Evolutionary conservation across 2,329 filamentous ascomycete genomes (phyloP), one percentile per base, ranked within the genome.

Genomic region (Claviceps monticola): DNA sequence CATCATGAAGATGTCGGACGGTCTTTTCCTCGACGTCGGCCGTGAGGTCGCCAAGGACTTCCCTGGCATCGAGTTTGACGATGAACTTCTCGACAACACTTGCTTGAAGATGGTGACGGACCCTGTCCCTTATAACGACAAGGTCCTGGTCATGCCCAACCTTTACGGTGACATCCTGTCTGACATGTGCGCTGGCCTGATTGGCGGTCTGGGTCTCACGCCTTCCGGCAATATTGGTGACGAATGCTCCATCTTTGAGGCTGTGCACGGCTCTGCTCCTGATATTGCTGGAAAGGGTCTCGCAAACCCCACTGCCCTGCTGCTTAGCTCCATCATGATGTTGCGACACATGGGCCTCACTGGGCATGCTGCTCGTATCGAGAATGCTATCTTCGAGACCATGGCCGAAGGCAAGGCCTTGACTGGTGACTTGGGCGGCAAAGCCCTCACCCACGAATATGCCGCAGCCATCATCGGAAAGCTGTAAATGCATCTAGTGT

Each of bases 1-100:
- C 67, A 98, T 98, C 76, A 98, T 98, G 93, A 98, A 98, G 83
- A 95, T 96, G 88, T 91, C 86, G 68, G 93, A 98, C 71, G 93
- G 93, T 74, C 87, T 98, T 56, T 98, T 98, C 83, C 80, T 98
- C 61, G 86, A 80, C 71, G 88, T 86, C 56, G 93, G 85, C 61
- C 76, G 83, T 61, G 80, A 93, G 56, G 82, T 98, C 60, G 79
- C 88, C 70, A 95, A 95, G 82, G 90, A 97, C 68, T 98, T 87
- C 81, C 93, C 93, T 58, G 78, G 83, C 62, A 88, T 98, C 65
- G 87, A 96, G 74, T 97, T 98, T 68, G 91, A 97, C 67, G 88
- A 88, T 62, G 93, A 98, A 80, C 82, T 98, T 59, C 85, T 98
- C 62, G 93, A 98, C 80, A 98, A 98, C 80, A 93, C 91, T 62